Evolutionary conservation across 1,284 basidiomycete genomes (phyloP), one percentile per base, ranked within the genome.

Genomic region (Austroboletus novae-zelandiae): DNA sequence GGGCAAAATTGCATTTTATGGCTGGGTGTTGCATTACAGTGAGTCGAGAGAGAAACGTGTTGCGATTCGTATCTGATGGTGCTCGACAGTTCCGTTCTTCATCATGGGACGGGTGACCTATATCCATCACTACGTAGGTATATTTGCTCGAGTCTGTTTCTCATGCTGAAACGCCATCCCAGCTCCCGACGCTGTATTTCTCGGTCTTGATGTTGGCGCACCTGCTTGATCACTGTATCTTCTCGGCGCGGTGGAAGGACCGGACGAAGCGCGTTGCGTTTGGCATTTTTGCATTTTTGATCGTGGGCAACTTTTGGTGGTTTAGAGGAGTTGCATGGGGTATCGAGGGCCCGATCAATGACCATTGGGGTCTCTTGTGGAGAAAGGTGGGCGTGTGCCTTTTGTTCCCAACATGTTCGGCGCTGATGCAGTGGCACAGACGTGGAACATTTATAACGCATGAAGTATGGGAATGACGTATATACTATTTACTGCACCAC

Each of bases 161-260:
- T 37, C 23, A 51, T 2, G 2, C 30, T 58, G 48, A 60, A 9
- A 5, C 8, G 31, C 9, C 10, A 15, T 15, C 46, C 3, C 17
- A 91, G 88, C 84, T 99, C 7, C 96, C 96, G 3, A 96, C 96
- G 0, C 74, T 98, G 13, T 98, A 95, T 77, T 99, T 99, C 74
- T 83, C 94, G 5, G 92, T 98, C 40, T 72, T 99, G 48, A 94
- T 98, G 86, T 76, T 88, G 40, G 91, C 85, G 0, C 93, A 98
- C 67, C 67, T 98, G 42, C 76, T 97, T 56, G 95, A 99, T 71
- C 93, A 96, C 68, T 91, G 94, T 70, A 72, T 97, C 60, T 95
- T 98, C 72, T 80, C 81, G 5, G 83, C 89, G 3, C 78, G 80
- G 32, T 76, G 81, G 31, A 74, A 91, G 47, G 75, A 79, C 1